These are phyloP conservation scores for Catharanthus roseus DNA, from an alignment of 257 asterid genomes.

Conservation along the genomic window DNA sequence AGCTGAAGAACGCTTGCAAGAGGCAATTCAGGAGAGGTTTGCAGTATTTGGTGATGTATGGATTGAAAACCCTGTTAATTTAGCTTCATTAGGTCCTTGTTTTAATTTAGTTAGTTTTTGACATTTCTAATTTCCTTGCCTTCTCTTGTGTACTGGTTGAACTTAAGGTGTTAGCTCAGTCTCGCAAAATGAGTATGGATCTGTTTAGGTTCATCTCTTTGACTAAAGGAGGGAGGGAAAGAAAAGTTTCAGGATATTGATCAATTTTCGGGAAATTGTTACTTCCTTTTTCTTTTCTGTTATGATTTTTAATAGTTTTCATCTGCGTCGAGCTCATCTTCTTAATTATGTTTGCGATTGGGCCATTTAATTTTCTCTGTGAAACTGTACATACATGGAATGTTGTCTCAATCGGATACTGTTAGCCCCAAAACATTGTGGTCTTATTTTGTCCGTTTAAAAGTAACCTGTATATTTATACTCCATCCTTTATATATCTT, in stretches of 20 bases:
- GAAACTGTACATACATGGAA: not conserved
- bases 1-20: conserved; percentile 95
- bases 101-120: not conserved
- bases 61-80: conserved; percentile 2
- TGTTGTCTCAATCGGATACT: not conserved
- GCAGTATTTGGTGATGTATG: conserved; percentile 93
- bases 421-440: not conserved
- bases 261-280: not conserved
- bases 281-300: not conserved
- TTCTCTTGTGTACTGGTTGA: not conserved
- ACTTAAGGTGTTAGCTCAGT: not conserved
- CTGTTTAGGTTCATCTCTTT: not conserved
- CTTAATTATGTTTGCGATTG: not conserved
- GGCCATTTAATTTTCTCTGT: not conserved
- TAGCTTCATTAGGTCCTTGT: conserved; percentile 3
- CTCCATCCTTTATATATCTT: not conserved
- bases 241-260: not conserved
- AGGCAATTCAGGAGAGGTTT: conserved; percentile 94
- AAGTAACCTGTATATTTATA: not conserved
- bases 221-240: not conserved
- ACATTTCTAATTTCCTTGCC: not conserved
- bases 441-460: not conserved
- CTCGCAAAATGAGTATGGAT: no score
- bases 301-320: not conserved
- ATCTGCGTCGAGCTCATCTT: not conserved